Conservation (phyloP, 2,329 filamentous ascomycete genomes). For the Sclerotinia minor region DNA sequence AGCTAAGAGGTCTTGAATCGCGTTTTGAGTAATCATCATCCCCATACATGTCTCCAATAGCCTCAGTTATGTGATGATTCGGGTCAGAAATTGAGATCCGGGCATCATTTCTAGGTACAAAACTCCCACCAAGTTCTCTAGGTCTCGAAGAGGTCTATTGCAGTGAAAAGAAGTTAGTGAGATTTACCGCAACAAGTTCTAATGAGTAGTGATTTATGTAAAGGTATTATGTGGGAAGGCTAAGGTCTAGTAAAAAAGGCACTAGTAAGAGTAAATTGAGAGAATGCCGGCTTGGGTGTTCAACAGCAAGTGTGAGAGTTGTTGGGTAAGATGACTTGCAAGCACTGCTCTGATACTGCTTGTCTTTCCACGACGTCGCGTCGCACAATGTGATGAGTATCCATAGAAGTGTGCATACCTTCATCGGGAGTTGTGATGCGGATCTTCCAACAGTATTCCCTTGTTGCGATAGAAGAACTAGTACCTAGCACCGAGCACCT, state of each 20-base stretch:
- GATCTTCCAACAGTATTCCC: constrained; percentile 34
- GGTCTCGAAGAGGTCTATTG: constrained; percentile 43
- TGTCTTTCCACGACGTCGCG: constrained; percentile 4
- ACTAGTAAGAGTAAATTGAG: constrained; percentile 9
- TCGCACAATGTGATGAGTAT: constrained; percentile 2
- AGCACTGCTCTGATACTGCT: neutral
- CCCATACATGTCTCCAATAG: constrained; percentile 73
- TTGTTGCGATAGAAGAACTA: constrained; percentile 38
- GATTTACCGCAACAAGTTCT: neutral
- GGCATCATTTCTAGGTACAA: constrained; percentile 40
- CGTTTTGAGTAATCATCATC: constrained; percentile 54
- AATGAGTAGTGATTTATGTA: neutral
- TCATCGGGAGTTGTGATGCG: constrained; percentile 36
- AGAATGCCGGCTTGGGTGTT: neutral
- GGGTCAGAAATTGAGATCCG: constrained; percentile 60
- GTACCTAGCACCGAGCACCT: constrained; percentile 27
- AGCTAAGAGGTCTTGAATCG: constrained; percentile 61
- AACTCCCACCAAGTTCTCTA: constrained; percentile 42
- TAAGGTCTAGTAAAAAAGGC: neutral
- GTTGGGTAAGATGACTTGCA: constrained; percentile 5
- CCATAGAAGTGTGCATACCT: constrained; percentile 36
- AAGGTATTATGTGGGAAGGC: neutral
- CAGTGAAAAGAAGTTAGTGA: constrained; percentile 33
- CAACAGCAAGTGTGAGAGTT: neutral
- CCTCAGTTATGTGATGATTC: constrained; percentile 73